Evolutionary conservation across 1,284 basidiomycete genomes (phyloP).

Genomic region (Ceratobasidium sp.): DNA sequence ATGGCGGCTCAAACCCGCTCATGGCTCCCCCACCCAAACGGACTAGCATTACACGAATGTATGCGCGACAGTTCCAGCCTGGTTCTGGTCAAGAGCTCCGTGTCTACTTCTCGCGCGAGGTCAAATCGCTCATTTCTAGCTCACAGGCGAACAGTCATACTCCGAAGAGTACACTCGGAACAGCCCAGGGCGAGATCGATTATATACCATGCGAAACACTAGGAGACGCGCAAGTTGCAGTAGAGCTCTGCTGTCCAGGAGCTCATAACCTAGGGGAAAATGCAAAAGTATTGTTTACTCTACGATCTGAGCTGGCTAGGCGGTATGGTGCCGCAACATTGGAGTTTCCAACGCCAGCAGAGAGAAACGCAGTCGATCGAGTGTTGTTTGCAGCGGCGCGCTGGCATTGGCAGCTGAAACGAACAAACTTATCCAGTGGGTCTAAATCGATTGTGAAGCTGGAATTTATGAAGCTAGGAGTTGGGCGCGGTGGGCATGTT

Average conservation of each 20-base stretch:
- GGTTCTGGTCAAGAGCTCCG: conserved; percentile 31
- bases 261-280: not conserved
- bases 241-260: conserved; percentile 8
- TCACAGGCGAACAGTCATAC: not conserved
- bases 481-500: conserved; percentile 22
- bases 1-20: too few relatives aligned
- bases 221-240: conserved; percentile 29
- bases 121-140: conserved; percentile 5
- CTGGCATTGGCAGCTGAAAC: conserved; percentile 59
- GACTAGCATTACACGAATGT: not conserved
- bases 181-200: conserved; percentile 9
- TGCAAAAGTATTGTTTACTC: conserved; percentile 11
- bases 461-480: conserved; percentile 48
- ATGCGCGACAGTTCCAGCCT: conserved; percentile 29
- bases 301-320: not conserved
- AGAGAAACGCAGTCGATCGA: conserved; percentile 15
- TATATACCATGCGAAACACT: conserved; percentile 5
- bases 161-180: not conserved
- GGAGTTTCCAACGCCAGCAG: conserved; percentile 12
- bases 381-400: conserved; percentile 39
- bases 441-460: conserved; percentile 6
- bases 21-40: not conserved
- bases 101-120: conserved; percentile 32
- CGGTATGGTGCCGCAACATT: conserved; percentile 10
- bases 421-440: conserved; percentile 57